Evolutionary conservation across 2,329 filamentous ascomycete species (phyloP), one percentile per base, ranked within the genome.

Genomic region (Penicillium sp.): DNA sequence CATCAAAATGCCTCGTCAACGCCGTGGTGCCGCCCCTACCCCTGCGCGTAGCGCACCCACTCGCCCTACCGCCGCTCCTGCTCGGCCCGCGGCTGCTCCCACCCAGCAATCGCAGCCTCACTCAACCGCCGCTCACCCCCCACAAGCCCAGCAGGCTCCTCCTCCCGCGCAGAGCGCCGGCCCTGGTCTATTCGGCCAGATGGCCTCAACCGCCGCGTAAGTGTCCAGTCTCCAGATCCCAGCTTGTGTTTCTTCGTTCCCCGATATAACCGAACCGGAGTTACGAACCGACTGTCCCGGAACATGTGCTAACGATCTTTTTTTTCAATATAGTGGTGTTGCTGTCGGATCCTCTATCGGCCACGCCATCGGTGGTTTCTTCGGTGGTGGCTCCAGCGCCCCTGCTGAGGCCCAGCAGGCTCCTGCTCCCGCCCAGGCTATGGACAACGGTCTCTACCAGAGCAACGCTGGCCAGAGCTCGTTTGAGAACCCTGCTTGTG

Each of bases 141-240:
- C 72, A 30, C 63, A 73, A 45, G 41, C 35, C 29, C 70, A 78
- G 54, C 73, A 78, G 41, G 71, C 77, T 48, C 80, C 81, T 48
- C 80, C 81, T 47, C 71, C 77, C 72, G 50, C 66, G 57, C 75
- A 73, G 59, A 74, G 77, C 46, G 79, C 86, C 59, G 88, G 90
- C 25, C 85, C 89, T 4, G 92, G 93, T 57, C 80, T 99, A 10
- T 89, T 99, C 62, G 92, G 89, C 52, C 89, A 97, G 80, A 96
- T 99, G 88, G 93, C 93, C 60, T 90, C 86, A 69, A 99, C 93
- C 50, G 93, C 93, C 72, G 93, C 93, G 92, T 97, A 86, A 77
- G 90, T 84, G 22, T 7, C 22, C 19, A 22, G 19, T 22, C 19
- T 11, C 16, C 16, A n/a, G 0, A 9, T 10, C 38, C 38, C 22